A percentile compares a stretch with the other conserved stretches of the same genome.
Conservation (phyloP, 306 rosid species). For the Vachellia collinsii region DNA sequence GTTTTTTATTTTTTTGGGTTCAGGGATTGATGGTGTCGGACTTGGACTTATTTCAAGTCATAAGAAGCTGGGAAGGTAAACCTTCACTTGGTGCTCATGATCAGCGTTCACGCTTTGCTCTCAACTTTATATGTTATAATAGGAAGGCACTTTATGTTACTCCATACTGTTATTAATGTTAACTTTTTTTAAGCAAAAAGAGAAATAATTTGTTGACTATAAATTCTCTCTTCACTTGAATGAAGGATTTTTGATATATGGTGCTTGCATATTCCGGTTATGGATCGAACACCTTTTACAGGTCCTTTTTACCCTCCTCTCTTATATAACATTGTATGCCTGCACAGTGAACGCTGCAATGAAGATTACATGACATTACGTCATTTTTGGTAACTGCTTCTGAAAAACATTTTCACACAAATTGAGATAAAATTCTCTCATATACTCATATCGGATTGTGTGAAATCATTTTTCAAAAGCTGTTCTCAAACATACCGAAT, state of each 20-base stretch:
- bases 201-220: conserved; percentile 2
- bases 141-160: conserved; percentile 3
- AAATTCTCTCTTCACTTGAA: conserved; percentile 19
- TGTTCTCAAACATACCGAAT: too few relatives aligned
- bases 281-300: conserved; percentile 75
- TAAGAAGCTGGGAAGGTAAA: conserved; percentile 69
- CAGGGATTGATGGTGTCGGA: conserved; percentile 76
- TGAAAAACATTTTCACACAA: too few relatives aligned
- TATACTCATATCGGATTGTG: too few relatives aligned
- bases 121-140: neutral
- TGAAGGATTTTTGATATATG: conserved; percentile 78
- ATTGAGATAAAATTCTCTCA: too few relatives aligned
- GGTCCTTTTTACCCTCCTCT: conserved; percentile 44
- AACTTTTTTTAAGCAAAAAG: neutral
- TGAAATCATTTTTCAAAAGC: too few relatives aligned
- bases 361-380: too few relatives aligned
- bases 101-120: neutral
- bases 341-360: neutral
- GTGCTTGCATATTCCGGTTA: conserved; percentile 92
- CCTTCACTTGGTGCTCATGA: conserved; percentile 4
- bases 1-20: too few relatives aligned
- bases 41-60: conserved; percentile 80
- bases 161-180: conserved; percentile 11
- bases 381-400: too few relatives aligned
- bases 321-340: neutral